Percentiles rank a stretch among this genome's conserved stretches.
These are phyloP conservation scores for Kalaharituber pfeilii DNA, from an alignment of 2,329 filamentous ascomycete species.

Conservation along the genomic window DNA sequence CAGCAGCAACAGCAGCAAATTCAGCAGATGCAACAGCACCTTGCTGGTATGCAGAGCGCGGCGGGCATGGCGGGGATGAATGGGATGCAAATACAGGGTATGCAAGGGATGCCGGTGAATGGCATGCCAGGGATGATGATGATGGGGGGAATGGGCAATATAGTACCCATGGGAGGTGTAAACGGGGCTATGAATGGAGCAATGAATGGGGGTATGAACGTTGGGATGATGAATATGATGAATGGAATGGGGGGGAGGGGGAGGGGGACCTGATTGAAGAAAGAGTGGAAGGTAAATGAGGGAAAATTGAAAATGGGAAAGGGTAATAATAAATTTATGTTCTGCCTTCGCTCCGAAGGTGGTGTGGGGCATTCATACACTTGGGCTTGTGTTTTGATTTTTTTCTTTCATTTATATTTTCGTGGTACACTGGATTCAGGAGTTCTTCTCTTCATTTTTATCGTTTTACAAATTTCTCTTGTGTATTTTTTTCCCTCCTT, in stretches of 20 bases:
- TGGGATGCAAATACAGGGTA: slow-evolving; percentile 12
- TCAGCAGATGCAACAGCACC: not conserved
- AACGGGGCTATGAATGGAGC: slow-evolving; percentile 12
- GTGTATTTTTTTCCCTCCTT: too few relatives aligned
- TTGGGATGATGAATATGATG: slow-evolving; percentile 15
- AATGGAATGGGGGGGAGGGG: slow-evolving; percentile 11
- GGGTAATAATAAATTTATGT: too few relatives aligned
- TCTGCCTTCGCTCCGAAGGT: too few relatives aligned
- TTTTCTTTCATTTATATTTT: too few relatives aligned
- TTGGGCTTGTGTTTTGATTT: too few relatives aligned
- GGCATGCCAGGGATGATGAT: slow-evolving; percentile 12
- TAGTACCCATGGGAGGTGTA: too few relatives aligned
- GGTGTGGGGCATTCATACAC: too few relatives aligned
- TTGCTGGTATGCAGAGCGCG: not conserved
- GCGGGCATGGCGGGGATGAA: slow-evolving; percentile 8
- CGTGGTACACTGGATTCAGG: too few relatives aligned
- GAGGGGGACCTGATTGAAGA: slow-evolving; percentile 1
- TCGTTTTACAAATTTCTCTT: too few relatives aligned
- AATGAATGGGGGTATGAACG: slow-evolving; percentile 15
- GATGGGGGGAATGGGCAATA: slow-evolving; percentile 11
- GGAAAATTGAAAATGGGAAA: too few relatives aligned
- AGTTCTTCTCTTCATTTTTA: too few relatives aligned
- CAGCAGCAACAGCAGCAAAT: not conserved
- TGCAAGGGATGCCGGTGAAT: slow-evolving; percentile 10
- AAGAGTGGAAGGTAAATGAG: too few relatives aligned